phyloP scores from a whole-genome alignment of 768 basidiomycete genomes.

The Tephrocybe sp. region DNA sequence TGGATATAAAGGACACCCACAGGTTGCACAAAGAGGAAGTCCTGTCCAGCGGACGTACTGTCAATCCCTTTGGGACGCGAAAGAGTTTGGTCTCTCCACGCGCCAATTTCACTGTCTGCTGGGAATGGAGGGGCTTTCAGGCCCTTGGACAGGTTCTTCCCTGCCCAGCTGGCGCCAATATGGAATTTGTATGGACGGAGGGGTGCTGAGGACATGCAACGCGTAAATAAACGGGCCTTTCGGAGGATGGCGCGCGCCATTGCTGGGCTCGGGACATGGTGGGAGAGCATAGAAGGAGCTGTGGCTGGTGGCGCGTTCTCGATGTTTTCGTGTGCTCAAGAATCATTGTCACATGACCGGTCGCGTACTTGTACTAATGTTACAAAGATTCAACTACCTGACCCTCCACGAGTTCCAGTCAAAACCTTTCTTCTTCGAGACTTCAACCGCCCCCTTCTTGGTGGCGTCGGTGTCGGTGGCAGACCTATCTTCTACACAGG shows the following conservation, averaged over 20 bases:
- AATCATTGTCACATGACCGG: constrained; percentile 14
- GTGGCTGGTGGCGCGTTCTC: background rate
- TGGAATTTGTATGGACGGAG: constrained; percentile 66
- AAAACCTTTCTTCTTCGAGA: constrained; percentile 8
- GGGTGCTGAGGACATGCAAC: constrained; percentile 17
- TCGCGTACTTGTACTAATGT: background rate
- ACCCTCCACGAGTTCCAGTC: constrained; percentile 24
- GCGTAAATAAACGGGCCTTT: constrained; percentile 8
- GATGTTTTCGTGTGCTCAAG: background rate
- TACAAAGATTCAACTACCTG: background rate
- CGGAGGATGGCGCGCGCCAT: constrained; percentile 16
- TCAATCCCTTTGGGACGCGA: constrained; percentile 38
- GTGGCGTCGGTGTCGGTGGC: background rate
- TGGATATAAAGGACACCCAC: constrained; percentile 36
- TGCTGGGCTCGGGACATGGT: constrained; percentile 8
- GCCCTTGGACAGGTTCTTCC: constrained; percentile 48
- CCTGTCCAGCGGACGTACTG: constrained; percentile 44
- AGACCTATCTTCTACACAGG: constrained; percentile 1
- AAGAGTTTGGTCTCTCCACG: constrained; percentile 71
- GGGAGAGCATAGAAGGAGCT: constrained; percentile 8
- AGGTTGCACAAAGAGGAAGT: constrained; percentile 64
- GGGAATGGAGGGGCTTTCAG: constrained; percentile 51
- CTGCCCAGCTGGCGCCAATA: constrained; percentile 76
- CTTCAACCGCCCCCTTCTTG: background rate
- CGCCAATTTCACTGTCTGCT: constrained; percentile 54